A percentile compares a stretch with the other conserved stretches of the same genome.
phyloP scores from a whole-genome alignment of 2,329 filamentous ascomycete species.

The Clarireedia hainanense region DNA sequence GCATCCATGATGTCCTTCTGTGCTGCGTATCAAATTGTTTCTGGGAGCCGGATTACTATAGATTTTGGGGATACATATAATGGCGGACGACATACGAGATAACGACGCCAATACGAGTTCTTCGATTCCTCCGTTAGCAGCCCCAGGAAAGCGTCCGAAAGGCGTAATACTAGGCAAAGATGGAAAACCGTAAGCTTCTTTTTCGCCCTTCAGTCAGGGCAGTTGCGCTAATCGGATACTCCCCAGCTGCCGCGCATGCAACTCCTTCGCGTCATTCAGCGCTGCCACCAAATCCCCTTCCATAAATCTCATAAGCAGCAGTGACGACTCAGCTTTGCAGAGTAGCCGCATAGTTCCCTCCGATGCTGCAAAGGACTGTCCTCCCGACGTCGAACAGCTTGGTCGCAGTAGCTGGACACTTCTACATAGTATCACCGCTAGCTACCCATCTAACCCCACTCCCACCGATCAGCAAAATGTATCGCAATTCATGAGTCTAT shows the following conservation, averaged over 20 bases:
- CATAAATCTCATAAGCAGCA: constrained; percentile 10
- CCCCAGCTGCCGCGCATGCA: constrained; percentile 63
- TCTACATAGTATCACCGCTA: constrained; percentile 82
- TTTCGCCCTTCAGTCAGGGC: not conserved
- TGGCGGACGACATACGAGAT: constrained; percentile 27
- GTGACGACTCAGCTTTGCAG: constrained; percentile 24
- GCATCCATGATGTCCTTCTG: not conserved
- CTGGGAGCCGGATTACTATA: not conserved
- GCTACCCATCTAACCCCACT: constrained; percentile 68
- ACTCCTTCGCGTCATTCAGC: constrained; percentile 50
- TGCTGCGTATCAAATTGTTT: not conserved
- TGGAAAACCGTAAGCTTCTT: constrained; percentile 66
- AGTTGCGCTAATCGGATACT: not conserved
- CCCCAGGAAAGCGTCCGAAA: constrained; percentile 50
- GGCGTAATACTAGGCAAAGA: constrained; percentile 71
- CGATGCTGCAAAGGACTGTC: constrained; percentile 59
- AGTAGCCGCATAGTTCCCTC: constrained; percentile 29
- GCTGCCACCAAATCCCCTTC: constrained; percentile 45
- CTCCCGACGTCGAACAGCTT: constrained; percentile 79
- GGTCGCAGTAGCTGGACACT: constrained; percentile 90
- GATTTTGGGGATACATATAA: constrained; percentile 4
- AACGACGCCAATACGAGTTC: constrained; percentile 7
- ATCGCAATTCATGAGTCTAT: constrained; percentile 67
- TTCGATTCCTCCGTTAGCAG: constrained; percentile 11
- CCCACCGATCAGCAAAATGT: constrained; percentile 67